phyloP scores from a whole-genome alignment of 306 rosid genomes.

The Comarum palustre region DNA sequence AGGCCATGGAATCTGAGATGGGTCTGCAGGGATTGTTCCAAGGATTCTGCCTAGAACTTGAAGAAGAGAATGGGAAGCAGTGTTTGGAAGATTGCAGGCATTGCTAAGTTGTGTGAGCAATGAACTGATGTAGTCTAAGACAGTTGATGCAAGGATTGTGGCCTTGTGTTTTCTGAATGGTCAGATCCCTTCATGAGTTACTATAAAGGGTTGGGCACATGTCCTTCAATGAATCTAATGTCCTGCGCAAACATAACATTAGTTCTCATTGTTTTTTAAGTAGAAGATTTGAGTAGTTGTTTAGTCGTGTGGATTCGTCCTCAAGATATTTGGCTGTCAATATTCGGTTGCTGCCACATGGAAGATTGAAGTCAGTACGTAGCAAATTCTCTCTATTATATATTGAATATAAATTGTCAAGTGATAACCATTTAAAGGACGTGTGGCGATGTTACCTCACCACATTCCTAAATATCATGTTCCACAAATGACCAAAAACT shows the following conservation, averaged over 20 bases:
- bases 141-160: slow-evolving; percentile 33
- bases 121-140: not conserved
- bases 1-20: slow-evolving; percentile 30
- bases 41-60: slow-evolving; percentile 39
- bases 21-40: slow-evolving; percentile 35
- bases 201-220: too few species aligned
- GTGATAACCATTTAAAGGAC: not conserved
- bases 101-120: slow-evolving; percentile 1
- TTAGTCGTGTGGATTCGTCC: not conserved
- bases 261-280: too few species aligned
- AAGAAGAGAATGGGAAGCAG: slow-evolving; percentile 48
- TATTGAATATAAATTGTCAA: not conserved
- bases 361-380: not conserved
- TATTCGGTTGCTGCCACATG: not conserved
- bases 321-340: not conserved
- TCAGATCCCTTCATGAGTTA: too few species aligned
- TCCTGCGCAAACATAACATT: too few species aligned
- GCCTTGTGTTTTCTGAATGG: slow-evolving; percentile 36
- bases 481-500: not conserved
- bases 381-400: not conserved
- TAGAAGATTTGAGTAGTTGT: not conserved
- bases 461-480: not conserved
- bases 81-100: slow-evolving; percentile 54
- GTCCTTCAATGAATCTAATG: too few species aligned
- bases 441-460: slow-evolving; percentile 4